Percentiles rank a stretch among this genome's conserved stretches.
Evolutionary conservation across 352 stramenopile genomes (phyloP).

Genomic region (Globisporangium iwayamae): DNA sequence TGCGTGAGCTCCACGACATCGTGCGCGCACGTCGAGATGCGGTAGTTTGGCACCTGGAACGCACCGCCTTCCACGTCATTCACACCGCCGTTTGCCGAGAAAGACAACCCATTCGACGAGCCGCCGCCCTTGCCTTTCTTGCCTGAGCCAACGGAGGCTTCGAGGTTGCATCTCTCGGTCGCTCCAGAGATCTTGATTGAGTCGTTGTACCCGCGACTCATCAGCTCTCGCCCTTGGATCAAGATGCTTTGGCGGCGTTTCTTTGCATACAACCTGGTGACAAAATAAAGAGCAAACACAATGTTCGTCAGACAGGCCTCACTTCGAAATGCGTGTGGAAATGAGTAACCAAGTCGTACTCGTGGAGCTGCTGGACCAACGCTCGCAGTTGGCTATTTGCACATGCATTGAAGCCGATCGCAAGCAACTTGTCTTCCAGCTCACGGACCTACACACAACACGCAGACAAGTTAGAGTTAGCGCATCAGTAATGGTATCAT

Average conservation of each 20-base stretch:
- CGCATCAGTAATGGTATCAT: background rate
- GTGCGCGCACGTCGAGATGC: conserved; percentile 48
- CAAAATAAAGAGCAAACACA: background rate
- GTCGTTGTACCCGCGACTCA: conserved; percentile 57
- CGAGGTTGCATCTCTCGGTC: conserved; percentile 55
- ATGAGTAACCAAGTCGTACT: conserved; percentile 32
- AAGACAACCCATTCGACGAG: conserved; percentile 3
- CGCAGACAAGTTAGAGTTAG: background rate
- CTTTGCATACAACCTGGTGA: conserved; percentile 56
- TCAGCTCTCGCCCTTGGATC: conserved; percentile 42
- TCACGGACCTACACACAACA: conserved; percentile 32
- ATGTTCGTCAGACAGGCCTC: background rate
- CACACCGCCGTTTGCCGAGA: conserved; percentile 1
- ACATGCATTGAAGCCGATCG: conserved; percentile 45
- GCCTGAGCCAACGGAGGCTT: conserved; percentile 26
- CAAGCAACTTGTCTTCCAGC: conserved; percentile 44
- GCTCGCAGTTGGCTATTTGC: conserved; percentile 53
- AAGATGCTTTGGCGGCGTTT: conserved; percentile 65
- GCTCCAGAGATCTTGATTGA: conserved; percentile 50
- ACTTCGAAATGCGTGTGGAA: background rate
- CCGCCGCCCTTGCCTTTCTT: conserved; percentile 34
- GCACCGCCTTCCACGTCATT: conserved; percentile 47
- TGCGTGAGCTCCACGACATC: conserved; percentile 64
- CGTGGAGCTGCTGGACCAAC: conserved; percentile 54
- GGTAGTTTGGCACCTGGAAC: conserved; percentile 67